Base-by-base conservation (phyloP, 768 basidiomycete genomes). In the Mycena chlorophos region DNA sequence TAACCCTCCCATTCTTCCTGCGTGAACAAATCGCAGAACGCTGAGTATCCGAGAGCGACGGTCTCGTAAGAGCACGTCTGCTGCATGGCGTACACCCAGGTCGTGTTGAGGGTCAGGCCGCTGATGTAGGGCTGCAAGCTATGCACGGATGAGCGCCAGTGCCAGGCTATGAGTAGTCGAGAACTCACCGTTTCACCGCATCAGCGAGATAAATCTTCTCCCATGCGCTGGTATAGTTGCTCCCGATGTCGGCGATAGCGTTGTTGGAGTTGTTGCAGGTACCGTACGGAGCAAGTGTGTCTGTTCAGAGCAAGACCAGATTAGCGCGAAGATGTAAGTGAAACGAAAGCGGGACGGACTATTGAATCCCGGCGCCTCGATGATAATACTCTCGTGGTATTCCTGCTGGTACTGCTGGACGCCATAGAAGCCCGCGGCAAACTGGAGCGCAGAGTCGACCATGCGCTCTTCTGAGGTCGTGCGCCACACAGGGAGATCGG, bases 1-100 rank as follows among this genome's bases (percentile, higher is more conserved):
- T 83, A 91, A 0, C 85, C 85, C 63, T 85, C 78, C 90, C 89
- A 93, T 66, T 92, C 91, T 28, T 86, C 83, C 63, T 88, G 79
- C 0, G 88, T 89, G 69, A 93, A 93, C 14, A 92, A 69, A 39
- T 78, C 81, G 58, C 90, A 93, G 68, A 91, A 93, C 37, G 77
- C 73, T 10, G 89, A 90, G 64, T 84, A 90, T 1, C 88, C 89
- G 4, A 91, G 81, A 0, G 88, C 80, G 42, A 91, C 89, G 26
- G 90, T 89, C 85, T 91, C 89, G 60, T 89, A 90, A 6, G 87
- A 86, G 62, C 89, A 90, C 59, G 84, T 71, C 65, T 84, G 79
- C 59, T 88, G 87, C 76, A 88, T 80, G 3, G 74, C 77, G 42
- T 82, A 80, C 5, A 86, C 64, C 61, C 86, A 82, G 14, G 75